Percentiles rank a stretch among this genome's conserved stretches.
Conservation (phyloP, 1,284 basidiomycete genomes). For the Mycena citricolor region DNA sequence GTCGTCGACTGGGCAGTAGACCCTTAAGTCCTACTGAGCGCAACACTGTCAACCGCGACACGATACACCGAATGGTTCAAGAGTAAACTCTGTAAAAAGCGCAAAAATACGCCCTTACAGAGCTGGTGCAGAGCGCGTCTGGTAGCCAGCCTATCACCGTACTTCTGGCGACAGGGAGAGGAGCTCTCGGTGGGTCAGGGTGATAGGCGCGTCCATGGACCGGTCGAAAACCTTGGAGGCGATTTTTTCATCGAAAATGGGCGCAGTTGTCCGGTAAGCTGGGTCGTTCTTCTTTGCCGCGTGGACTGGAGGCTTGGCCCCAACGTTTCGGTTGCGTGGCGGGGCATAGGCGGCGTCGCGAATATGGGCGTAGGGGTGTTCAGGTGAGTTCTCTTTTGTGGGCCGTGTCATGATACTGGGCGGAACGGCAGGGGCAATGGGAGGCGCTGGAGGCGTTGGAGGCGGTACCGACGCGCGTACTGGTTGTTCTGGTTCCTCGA, state of each 20-base stretch:
- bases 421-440: too few relatives aligned
- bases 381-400: too few relatives aligned
- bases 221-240: not conserved
- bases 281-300: not conserved
- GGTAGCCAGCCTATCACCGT: too few relatives aligned
- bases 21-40: too few relatives aligned
- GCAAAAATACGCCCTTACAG: too few relatives aligned
- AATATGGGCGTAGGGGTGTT: slow-evolving; percentile 2
- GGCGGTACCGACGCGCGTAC: not conserved
- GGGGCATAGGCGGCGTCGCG: slow-evolving; percentile 5
- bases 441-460: not conserved
- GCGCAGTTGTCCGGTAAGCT: not conserved
- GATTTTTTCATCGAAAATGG: slow-evolving; percentile 1
- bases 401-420: too few relatives aligned
- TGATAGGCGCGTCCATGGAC: not conserved
- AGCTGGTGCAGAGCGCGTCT: too few relatives aligned
- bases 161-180: slow-evolving; percentile 1
- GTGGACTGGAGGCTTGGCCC: not conserved
- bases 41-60: too few relatives aligned
- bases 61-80: too few relatives aligned
- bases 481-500: slow-evolving; percentile 4
- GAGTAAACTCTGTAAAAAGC: too few relatives aligned
- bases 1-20: too few relatives aligned
- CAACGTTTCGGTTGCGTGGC: slow-evolving; percentile 8
- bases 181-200: not conserved